Evolutionary conservation across 2,329 filamentous ascomycete genomes (phyloP), one percentile per base, ranked within the genome.

Genomic region (Graphilbum sp.): DNA sequence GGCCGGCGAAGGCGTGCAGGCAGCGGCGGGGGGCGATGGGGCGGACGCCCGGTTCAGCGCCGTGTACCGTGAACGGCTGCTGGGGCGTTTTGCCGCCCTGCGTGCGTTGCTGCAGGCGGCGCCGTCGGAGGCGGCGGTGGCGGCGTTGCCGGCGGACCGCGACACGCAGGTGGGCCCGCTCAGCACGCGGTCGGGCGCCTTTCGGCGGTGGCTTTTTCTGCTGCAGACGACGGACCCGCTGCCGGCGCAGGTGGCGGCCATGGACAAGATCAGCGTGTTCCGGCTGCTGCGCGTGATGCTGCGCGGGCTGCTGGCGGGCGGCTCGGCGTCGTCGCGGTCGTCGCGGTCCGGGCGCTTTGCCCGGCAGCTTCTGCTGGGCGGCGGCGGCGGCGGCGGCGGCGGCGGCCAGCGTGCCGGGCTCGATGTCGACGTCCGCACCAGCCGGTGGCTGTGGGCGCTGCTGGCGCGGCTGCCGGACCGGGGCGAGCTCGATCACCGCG

Each of bases 371-470:
- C 34, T 42, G 4, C 21, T 17, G 2, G 37, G 36, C 20, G 21
- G 10, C 9, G 10, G 17, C 3, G 12, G 7, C 3, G 11, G 12
- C 17, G 23, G 37, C 11, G n/a, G 29, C 9, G 34, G 20, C 19
- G 16, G 3, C 11, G 16, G 21, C n/a, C 13, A 23, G 24, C n/a
- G n/a, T n/a, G 29, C 20, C 16, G 66, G 34, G 68, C 57, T 63
- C 18, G 64, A 67, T 23, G 61, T 85, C 23, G 64, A 72, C 20
- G 68, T 72, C 48, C 69, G 76, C 35, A 75, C 82, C 5, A 86
- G 84, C 42, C 68, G 75, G 15, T 96, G 88, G 88, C 63, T 83
- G 4, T 95, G 86, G 87, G 76, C 79, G 0, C 57, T 94, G 41
- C 62, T 95, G 33, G 84, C 81, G 3, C 70, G 75, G 41, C 66